A percentile compares a stretch with the other conserved stretches of the same genome.
Conservation (phyloP, 2,329 filamentous ascomycete genomes). For the Penicillium sp. region DNA sequence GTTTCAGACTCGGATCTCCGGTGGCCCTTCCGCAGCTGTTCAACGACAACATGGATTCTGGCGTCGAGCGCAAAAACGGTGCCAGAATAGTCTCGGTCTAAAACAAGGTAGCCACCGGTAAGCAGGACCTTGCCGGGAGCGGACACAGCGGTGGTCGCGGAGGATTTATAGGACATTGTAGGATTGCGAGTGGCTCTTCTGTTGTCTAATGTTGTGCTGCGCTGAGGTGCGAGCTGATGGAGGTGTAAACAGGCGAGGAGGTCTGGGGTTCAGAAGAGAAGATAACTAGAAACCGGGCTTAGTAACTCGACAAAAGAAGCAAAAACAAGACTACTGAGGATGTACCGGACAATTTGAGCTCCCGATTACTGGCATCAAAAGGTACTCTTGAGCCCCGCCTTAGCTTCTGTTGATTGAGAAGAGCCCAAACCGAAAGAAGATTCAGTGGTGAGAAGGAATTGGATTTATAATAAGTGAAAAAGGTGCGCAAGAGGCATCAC, state of each 20-base stretch:
- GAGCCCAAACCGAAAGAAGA: background rate
- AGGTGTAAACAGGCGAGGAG: background rate
- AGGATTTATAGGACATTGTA: slow-evolving; percentile 25
- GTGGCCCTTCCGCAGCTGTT: slow-evolving; percentile 53
- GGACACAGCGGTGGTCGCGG: slow-evolving; percentile 66
- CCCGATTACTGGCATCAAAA: slow-evolving; percentile 8
- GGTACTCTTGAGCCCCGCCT: slow-evolving; percentile 11
- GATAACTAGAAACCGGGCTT: background rate
- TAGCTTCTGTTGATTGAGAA: background rate
- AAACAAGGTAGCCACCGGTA: slow-evolving; percentile 91
- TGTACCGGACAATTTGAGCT: background rate
- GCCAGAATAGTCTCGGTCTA: slow-evolving; percentile 84
- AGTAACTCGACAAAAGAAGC: slow-evolving; percentile 2
- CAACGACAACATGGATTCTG: slow-evolving; percentile 65
- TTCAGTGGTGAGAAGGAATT: background rate
- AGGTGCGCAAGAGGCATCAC: slow-evolving; percentile 6
- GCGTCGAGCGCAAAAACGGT: slow-evolving; percentile 69
- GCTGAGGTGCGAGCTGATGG: background rate
- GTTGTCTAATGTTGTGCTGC: background rate
- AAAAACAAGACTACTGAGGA: background rate
- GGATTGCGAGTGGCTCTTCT: background rate
- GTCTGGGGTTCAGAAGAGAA: background rate
- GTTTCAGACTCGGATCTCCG: slow-evolving; percentile 25
- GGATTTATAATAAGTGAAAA: background rate
- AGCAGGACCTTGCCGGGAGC: slow-evolving; percentile 96